These are phyloP conservation scores for Sphagnum magellanicum DNA, from an alignment of 228 moss, liverwort and hornwort genomes.

Conservation along the genomic window DNA sequence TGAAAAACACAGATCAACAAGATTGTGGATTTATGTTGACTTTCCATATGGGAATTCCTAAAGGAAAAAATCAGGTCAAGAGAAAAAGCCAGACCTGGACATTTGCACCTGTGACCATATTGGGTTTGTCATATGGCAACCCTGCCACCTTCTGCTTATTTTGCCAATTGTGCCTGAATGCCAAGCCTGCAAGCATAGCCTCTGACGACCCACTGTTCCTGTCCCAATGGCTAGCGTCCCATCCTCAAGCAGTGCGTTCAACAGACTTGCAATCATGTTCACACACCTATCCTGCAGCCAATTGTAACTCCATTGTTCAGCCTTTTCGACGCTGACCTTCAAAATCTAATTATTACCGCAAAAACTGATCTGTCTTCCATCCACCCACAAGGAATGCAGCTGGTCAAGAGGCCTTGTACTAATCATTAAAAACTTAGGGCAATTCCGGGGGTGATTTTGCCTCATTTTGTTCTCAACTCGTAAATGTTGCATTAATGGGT, in stretches of 20 bases:
- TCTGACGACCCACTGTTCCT: conserved; percentile 63
- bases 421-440: neutral
- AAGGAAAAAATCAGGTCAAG: neutral
- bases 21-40: no score
- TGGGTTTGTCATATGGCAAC: conserved; percentile 54
- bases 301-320: no score
- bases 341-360: no score
- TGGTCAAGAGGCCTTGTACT: neutral
- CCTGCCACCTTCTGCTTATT: conserved; percentile 46
- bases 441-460: no score
- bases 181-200: conserved; percentile 67
- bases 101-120: conserved; percentile 54
- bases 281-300: conserved; percentile 70
- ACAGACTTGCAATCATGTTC: conserved; percentile 80
- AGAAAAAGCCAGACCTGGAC: conserved; percentile 33
- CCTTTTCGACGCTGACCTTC: neutral
- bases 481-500: no score
- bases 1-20: no score
- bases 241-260: conserved; percentile 55
- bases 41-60: neutral
- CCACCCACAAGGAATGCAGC: neutral
- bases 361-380: no score
- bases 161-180: conserved; percentile 65
- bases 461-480: no score
- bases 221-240: conserved; percentile 41